A percentile compares a stretch with the other conserved stretches of the same genome.
Evolutionary conservation across 257 asterid genomes (phyloP).

Genomic region (Solanum pennellii): DNA sequence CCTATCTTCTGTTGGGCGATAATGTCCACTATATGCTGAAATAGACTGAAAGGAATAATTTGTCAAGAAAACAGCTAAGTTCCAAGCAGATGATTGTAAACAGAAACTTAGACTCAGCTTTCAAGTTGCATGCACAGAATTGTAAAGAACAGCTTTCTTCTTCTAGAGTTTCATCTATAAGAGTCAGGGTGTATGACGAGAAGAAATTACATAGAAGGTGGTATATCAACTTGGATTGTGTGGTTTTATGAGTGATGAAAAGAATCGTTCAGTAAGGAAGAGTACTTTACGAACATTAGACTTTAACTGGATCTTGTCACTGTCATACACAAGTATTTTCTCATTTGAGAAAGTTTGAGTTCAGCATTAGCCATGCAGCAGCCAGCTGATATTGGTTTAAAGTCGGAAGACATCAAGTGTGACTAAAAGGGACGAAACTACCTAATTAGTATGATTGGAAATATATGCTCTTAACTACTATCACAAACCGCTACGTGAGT

Average conservation of each 20-base stretch:
- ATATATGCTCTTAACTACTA: background rate
- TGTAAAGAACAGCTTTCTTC: background rate
- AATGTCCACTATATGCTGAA: conserved; percentile 97
- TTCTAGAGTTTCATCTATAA: background rate
- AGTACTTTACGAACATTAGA: background rate
- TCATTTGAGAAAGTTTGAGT: background rate
- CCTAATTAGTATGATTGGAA: background rate
- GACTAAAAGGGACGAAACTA: background rate
- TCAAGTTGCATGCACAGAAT: background rate
- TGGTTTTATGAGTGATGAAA: background rate
- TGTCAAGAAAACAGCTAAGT: background rate
- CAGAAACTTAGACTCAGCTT: background rate
- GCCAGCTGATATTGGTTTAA: background rate
- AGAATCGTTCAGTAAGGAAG: background rate
- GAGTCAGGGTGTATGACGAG: background rate
- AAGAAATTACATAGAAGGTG: background rate
- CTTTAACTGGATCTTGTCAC: background rate
- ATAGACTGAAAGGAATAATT: conserved; percentile 35
- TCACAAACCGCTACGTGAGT: background rate
- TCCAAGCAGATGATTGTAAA: background rate
- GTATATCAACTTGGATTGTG: background rate
- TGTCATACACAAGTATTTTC: background rate
- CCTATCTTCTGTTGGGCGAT: conserved; percentile 80
- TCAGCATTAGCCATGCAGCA: background rate
- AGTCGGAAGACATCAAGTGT: background rate